phyloP scores from a whole-genome alignment of 495 filamentous ascomycete genomes.

The Penicillium simplicissimum region DNA sequence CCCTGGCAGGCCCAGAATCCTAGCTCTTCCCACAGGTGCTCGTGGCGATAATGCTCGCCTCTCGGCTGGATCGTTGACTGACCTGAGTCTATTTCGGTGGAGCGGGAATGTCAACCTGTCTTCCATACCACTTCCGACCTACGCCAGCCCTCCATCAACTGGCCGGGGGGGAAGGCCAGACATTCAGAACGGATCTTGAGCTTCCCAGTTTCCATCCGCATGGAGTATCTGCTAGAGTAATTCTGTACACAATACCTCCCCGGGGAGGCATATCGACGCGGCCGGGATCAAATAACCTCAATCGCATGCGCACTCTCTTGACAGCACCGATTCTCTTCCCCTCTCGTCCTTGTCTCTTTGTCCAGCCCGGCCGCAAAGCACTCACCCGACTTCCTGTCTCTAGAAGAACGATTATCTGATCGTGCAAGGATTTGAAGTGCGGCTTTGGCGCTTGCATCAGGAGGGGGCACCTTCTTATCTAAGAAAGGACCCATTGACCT shows the following conservation, averaged over 20 bases:
- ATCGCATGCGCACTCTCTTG: conserved; percentile 18
- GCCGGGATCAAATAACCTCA: conserved; percentile 20
- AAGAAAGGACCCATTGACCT: conserved; percentile 1
- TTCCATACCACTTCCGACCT: neutral
- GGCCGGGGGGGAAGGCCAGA: neutral
- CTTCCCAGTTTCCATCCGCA: conserved; percentile 12
- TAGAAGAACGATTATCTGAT: conserved; percentile 21
- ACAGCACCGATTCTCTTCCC: neutral
- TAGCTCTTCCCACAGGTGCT: conserved; percentile 32
- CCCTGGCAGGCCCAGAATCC: conserved; percentile 38
- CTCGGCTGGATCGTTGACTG: conserved; percentile 11
- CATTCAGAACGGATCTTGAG: neutral
- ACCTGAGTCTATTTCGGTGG: conserved; percentile 18
- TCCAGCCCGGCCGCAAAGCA: conserved; percentile 20
- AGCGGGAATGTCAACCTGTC: conserved; percentile 2
- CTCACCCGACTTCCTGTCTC: neutral
- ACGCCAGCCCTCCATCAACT: neutral
- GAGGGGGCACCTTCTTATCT: conserved; percentile 9
- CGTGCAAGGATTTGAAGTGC: neutral
- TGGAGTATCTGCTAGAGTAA: neutral
- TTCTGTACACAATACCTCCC: neutral
- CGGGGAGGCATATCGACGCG: conserved; percentile 3
- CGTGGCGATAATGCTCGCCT: conserved; percentile 32
- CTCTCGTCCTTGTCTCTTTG: neutral
- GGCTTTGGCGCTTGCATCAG: conserved; percentile 3